Evolutionary conservation across 148 eudicot genomes (phyloP).

Genomic region (Chenopodium formosanum): DNA sequence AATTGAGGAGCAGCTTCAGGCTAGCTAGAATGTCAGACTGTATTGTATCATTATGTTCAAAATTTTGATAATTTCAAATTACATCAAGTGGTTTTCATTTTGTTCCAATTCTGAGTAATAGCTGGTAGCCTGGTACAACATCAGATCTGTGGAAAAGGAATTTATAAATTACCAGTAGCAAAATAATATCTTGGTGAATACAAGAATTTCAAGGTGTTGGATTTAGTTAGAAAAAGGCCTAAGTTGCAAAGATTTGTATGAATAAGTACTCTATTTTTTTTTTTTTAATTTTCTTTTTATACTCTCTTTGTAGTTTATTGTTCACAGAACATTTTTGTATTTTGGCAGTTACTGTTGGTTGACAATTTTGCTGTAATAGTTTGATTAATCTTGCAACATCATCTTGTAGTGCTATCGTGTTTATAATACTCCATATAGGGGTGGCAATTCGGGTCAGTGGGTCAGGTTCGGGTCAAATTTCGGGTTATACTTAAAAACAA

Average conservation of each 20-base stretch:
- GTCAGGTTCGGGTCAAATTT: too few species aligned
- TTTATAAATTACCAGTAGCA: neutral
- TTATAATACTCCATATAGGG: too few species aligned
- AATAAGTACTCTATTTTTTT: neutral
- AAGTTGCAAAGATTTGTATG: neutral
- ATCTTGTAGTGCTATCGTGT: too few species aligned
- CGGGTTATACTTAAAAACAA: too few species aligned
- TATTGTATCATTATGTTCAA: slow-evolving; percentile 21
- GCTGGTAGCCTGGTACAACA: neutral
- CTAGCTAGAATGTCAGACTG: slow-evolving; percentile 16
- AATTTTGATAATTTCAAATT: slow-evolving; percentile 14
- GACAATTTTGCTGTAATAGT: neutral
- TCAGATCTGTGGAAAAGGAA: neutral
- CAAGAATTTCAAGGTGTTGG: neutral
- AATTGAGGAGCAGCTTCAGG: slow-evolving; percentile 8
- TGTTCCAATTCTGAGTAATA: neutral
- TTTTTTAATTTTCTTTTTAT: too few species aligned
- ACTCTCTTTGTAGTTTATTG: neutral
- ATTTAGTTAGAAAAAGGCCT: neutral
- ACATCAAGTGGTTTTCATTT: slow-evolving; percentile 3
- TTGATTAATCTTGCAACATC: too few species aligned
- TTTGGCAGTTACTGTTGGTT: neutral
- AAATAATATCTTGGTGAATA: neutral
- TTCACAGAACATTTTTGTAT: slow-evolving; percentile 1
- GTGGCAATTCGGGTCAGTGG: too few species aligned